Conservation (phyloP, 2,329 filamentous ascomycete species). For the Aspergillus fischeri region DNA sequence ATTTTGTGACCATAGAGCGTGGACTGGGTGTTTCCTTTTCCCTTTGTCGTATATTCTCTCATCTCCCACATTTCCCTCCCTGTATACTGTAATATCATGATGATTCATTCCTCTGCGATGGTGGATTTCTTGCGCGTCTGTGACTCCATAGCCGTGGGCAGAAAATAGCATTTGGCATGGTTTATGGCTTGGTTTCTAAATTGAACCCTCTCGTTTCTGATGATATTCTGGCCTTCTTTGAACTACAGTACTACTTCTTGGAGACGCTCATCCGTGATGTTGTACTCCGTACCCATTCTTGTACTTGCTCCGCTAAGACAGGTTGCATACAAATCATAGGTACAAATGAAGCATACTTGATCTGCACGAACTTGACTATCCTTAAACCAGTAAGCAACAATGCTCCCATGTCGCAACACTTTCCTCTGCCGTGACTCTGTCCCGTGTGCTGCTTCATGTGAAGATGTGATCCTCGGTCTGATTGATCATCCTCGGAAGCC, state of each 20-base stretch:
- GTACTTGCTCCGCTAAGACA: background rate
- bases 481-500: background rate
- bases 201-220: constrained; percentile 11
- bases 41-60: constrained; percentile 4
- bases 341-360: background rate
- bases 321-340: background rate
- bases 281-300: background rate
- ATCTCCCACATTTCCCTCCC: constrained; percentile 4
- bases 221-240: background rate
- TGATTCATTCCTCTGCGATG: background rate
- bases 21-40: constrained; percentile 1
- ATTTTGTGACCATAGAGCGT: background rate
- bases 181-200: constrained; percentile 12
- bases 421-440: background rate
- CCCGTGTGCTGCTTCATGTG: background rate
- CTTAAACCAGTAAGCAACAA: background rate
- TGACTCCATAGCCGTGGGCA: background rate
- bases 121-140: background rate
- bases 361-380: background rate
- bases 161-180: constrained; percentile 13
- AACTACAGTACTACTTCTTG: background rate
- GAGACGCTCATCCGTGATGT: background rate
- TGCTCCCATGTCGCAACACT: background rate
- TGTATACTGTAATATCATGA: background rate
- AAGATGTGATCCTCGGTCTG: background rate